Conservation (phyloP, 805 yeast species). For the Candida incommunis region DNA sequence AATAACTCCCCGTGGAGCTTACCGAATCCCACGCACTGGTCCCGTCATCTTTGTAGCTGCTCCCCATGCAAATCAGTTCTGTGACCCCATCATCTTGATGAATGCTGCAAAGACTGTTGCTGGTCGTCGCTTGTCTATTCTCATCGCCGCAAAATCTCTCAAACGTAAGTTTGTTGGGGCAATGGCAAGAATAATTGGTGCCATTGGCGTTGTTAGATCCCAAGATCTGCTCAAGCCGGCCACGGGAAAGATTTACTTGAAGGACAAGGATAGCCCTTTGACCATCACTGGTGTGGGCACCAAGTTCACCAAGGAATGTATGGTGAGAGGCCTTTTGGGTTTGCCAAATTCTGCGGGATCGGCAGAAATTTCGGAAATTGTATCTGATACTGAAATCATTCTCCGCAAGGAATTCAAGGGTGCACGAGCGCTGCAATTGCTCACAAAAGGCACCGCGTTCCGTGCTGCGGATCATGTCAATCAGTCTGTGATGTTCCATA, state of each 20-base stretch:
- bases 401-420: conserved; percentile 59
- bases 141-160: conserved; percentile 75
- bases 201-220: conserved; percentile 87
- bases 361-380: conserved; percentile 50
- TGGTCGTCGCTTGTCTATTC: conserved; percentile 57
- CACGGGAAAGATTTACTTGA: conserved; percentile 49
- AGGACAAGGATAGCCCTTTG: conserved; percentile 37
- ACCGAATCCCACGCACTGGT: conserved; percentile 52
- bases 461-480: conserved; percentile 74
- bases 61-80: conserved; percentile 95
- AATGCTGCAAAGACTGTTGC: conserved; percentile 59
- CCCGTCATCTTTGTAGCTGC: conserved; percentile 91
- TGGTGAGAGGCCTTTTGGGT: conserved; percentile 52
- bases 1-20: conserved; percentile 79
- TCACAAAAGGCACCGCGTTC: conserved; percentile 42
- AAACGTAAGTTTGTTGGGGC: conserved; percentile 54
- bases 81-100: conserved; percentile 71
- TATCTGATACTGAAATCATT: conserved; percentile 55
- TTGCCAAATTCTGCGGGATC: conserved; percentile 70
- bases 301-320: conserved; percentile 48
- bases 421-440: conserved; percentile 29
- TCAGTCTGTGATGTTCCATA: conserved; percentile 69
- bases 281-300: conserved; percentile 54
- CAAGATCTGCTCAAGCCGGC: conserved; percentile 68
- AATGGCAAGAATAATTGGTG: conserved; percentile 57